Base-by-base conservation (phyloP, 352 stramenopile genomes). In the Globisporangium emineosum region DNA sequence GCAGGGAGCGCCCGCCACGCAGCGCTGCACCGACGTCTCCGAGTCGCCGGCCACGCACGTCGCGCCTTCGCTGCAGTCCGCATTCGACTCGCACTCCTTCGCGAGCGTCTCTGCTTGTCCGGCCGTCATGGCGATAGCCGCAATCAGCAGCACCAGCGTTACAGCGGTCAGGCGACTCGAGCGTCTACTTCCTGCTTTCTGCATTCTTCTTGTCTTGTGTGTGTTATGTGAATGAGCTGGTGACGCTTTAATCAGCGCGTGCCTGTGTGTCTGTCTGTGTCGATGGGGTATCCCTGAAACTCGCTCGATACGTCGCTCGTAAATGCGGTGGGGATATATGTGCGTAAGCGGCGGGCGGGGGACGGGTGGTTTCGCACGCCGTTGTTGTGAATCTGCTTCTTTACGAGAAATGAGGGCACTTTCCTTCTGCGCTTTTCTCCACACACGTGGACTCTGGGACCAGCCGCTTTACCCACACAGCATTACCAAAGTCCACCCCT, bases 31-130 rank as follows among this genome's bases (percentile, higher is more conserved):
- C 19, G 79, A 33, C 10, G 63, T 58, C 33, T 66, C 69, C 30
- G 84, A 85, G 67, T 90, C 84, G 45, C 86, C 86, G 4, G 84
- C 86, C 66, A 94, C 82, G 59, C 86, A 94, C 59, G 73, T 86
- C 32, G 86, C 84, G 51, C 78, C 84, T 23, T 76, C 69, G 2
- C 57, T 58, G 60, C 86, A 94, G 69, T 94, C 86, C 17, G 45
- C 64, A 25, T 83, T 91, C 57, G 61, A 81, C 29, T 57, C 61
- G 71, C 86, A 94, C 32, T 73, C 69, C 45, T 89, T 75, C n/a
- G 76, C 79, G 33, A 86, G 71, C 33, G 58, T 40, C 21, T 68
- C 62, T 29, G 68, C 73, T 5, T 66, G 32, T 0, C 60, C 43
- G 10, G 15, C 23, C 0, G 21, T 9, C 43, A 57, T 17, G 15